phyloP scores from a whole-genome alignment of 2,329 filamentous ascomycete genomes.

The Trichoderma cornu-damae region DNA sequence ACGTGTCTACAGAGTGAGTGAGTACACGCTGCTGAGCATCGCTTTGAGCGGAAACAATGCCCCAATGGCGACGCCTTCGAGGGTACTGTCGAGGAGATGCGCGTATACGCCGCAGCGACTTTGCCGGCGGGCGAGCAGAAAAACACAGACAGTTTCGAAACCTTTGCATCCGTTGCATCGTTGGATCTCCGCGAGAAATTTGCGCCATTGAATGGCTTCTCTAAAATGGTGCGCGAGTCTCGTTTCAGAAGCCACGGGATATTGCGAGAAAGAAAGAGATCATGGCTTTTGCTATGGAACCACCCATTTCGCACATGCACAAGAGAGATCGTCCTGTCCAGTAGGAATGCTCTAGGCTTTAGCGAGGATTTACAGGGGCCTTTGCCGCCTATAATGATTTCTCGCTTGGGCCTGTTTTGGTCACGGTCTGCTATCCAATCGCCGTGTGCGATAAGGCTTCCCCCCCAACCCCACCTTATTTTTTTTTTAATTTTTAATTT shows the following conservation, averaged over 20 bases:
- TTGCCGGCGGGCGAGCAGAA: too few species aligned
- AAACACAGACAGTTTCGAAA: too few species aligned
- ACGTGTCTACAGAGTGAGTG: background rate
- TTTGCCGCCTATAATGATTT: background rate
- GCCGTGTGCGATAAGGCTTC: constrained; percentile 26
- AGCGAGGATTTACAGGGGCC: background rate
- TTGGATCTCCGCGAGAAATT: too few species aligned
- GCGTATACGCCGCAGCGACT: background rate
- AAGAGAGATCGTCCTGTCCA: background rate
- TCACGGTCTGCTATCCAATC: constrained; percentile 24
- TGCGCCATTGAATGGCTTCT: too few species aligned
- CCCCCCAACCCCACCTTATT: constrained; percentile 26
- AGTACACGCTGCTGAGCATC: background rate
- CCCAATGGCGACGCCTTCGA: background rate
- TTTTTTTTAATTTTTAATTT: too few species aligned
- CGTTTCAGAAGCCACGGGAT: too few species aligned
- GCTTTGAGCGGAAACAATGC: background rate
- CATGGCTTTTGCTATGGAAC: too few species aligned
- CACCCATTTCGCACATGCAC: background rate
- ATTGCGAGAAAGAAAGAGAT: too few species aligned
- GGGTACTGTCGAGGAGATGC: constrained; percentile 4
- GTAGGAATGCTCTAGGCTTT: background rate
- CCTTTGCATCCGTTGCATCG: too few species aligned
- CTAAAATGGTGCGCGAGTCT: too few species aligned
- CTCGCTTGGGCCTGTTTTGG: background rate